Base-by-base conservation (phyloP, 2,329 filamentous ascomycete genomes). In the Sporothrix variecibatus region DNA sequence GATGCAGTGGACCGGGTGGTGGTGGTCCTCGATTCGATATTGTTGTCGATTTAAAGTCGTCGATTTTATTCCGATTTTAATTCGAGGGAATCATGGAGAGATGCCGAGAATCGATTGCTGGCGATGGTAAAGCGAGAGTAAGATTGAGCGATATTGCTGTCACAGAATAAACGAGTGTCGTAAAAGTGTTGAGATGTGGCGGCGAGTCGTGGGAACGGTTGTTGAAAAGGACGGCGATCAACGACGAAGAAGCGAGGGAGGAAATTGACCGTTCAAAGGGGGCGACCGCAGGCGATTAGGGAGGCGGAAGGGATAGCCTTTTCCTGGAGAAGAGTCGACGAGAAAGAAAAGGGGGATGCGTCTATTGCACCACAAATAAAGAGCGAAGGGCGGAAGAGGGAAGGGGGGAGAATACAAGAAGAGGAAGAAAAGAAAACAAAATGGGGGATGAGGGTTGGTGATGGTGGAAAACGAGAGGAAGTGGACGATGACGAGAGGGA, bases 241-340 rank as follows among this genome's bases (percentile, higher is more conserved):
- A 69, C 38, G 51, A 62, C 64, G 56, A 58, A 58, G 38, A 28
- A 73, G 72, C 72, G 72, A 69, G 53, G 64, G 65, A 73, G 72
- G 72, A 73, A 31, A 73, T 73, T 60, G 64, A 67, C 64, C 38
- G 51, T 23, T 73, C 72, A 73, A 53, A 64, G 72, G 72, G 71
- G 34, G 71, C 40, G 62, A 69, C 67, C 40, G 31, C 51, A 46
- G 72, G 64, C 64, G 58, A 40, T 60, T 43, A 60, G 64, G 62
- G 53, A 65, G 65, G 23, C 26, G 40, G 15, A 31, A 73, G 64
- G 72, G 72, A 56, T 62, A 34, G 56, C 65, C 72, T 64, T 31
- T 49, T 73, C 65, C 67, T 68, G 53, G 72, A 51, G 28, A 58
- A 64, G 68, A 20, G 72, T 70, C 38, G 56, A 64, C 26, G 56